phyloP scores from a whole-genome alignment of 2,329 filamentous ascomycete genomes.

The Laburnicola sp. region DNA sequence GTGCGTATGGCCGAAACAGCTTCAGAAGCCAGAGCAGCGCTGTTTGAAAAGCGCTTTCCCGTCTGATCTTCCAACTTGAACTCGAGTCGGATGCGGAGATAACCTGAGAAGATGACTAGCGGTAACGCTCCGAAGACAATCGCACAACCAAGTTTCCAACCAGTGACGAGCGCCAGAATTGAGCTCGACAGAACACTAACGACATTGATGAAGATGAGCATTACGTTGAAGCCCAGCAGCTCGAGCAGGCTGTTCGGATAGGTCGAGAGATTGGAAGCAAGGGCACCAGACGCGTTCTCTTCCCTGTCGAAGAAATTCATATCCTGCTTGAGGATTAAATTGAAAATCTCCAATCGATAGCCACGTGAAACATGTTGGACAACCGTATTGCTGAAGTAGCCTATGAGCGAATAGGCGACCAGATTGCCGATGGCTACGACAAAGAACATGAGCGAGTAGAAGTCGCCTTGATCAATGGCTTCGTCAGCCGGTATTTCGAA shows the following conservation, averaged over 20 bases:
- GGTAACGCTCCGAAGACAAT: slow-evolving; percentile 67
- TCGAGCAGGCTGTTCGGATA: slow-evolving; percentile 88
- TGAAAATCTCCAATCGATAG: slow-evolving; percentile 65
- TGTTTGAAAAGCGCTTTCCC: slow-evolving; percentile 61
- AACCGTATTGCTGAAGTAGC: slow-evolving; percentile 51
- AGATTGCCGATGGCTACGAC: slow-evolving; percentile 55
- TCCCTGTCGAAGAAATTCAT: slow-evolving; percentile 89
- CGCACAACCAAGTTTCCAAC: slow-evolving; percentile 82
- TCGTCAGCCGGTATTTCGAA: slow-evolving; percentile 50
- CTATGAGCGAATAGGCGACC: slow-evolving; percentile 51
- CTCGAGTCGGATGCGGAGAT: slow-evolving; percentile 87
- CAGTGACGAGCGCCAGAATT: slow-evolving; percentile 70
- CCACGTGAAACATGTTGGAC: slow-evolving; percentile 44
- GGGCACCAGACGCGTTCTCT: slow-evolving; percentile 83
- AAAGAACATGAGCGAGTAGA: slow-evolving; percentile 61
- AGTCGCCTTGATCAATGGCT: slow-evolving; percentile 50
- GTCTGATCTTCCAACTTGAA: slow-evolving; percentile 74
- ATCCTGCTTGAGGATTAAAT: slow-evolving; percentile 87
- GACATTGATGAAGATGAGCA: slow-evolving; percentile 77
- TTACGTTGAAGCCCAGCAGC: slow-evolving; percentile 82
- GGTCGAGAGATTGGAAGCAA: slow-evolving; percentile 66
- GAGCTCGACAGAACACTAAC: slow-evolving; percentile 80
- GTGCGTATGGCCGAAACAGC: slow-evolving; percentile 93
- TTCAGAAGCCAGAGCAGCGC: slow-evolving; percentile 84
- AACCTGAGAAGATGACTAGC: slow-evolving; percentile 60